Base-by-base conservation (phyloP, 1,284 basidiomycete genomes). In the Malassezia restricta region DNA sequence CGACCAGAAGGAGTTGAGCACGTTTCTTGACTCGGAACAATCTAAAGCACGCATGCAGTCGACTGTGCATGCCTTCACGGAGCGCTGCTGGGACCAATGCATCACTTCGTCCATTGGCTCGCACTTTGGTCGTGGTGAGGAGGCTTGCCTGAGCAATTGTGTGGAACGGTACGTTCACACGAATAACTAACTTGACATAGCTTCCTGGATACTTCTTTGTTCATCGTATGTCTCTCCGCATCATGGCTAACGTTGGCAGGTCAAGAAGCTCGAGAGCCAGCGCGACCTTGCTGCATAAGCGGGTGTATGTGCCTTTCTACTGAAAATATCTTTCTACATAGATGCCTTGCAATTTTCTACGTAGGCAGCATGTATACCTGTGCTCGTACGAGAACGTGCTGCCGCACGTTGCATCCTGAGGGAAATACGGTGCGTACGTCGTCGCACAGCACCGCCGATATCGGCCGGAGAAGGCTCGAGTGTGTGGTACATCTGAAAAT, bases 21-120 rank as follows among this genome's bases (percentile, higher is more conserved):
- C 78, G 30, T 92, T 91, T 76, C 76, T 95, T 54, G 87, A 90
- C 65, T 81, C 82, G 60, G 85, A 94, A 75, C 88, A 92, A 75
- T 82, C 84, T 8, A 85, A 87, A 76, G 85, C 86, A 40, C 80
- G 82, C 60, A 71, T 91, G 35, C 83, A 92, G 70, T 77, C 75
- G 20, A 74, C 73, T 14, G 75, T 78, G 32, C 77, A 78, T 59
- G 74, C 77, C 35, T 65, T 70, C 54, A 68, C 69, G 15, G 68
- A 69, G 75, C 52, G 58, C 45, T 61, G 58, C 46, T 58, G 63
- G 56, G 49, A 54, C 63, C 91, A 88, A 68, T 94, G 90, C 74
- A 79, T 95, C 60, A 86, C 86, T 5, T 81, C 86, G 38, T 81
- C 82, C 29, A 86, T 88, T 24, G 83, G 83, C n/a, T 83, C 82